Base-by-base conservation (phyloP, 768 basidiomycete species). In the Tylopilus rubrobrunneus region DNA sequence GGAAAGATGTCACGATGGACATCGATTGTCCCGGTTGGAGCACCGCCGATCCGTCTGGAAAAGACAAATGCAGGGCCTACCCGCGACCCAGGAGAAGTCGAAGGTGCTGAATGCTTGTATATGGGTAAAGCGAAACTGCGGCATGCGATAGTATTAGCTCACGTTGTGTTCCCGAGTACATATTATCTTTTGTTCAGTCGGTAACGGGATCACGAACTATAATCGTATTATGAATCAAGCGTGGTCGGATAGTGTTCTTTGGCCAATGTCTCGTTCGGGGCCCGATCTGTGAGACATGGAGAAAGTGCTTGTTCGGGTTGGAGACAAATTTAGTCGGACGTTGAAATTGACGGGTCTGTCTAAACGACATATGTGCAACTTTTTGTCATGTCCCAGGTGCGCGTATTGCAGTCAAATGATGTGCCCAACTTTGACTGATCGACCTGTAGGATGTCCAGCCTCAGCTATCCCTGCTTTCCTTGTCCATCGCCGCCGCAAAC, bases 401-500 rank as follows among this genome's bases (percentile, higher is more conserved):
- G 61, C 50, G 19, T 55, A 23, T 41, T 10, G 9, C 36, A 5
- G 15, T 1, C 7, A 12, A 34, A 34, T 9, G 2, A 0, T 23
- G 9, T 29, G 2, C 2, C 1, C 17, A 28, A 2, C 28, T 3
- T 46, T 3, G 9, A n/a, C 46, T 45, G 49, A 52, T 34, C 19
- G 23, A 43, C 45, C 33, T 11, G 29, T 8, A 59, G 58, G 56
- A 61, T 59, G 58, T 1, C 36, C 55, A 57, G 23, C 29, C 52
- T 21, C 56, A 55, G 45, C 57, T 57, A 45, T 86, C 85, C 62
- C 73, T 89, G 21, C 78, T 89, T 40, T 88, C 87, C 7, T 71
- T 90, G 51, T 87, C 87, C 56, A 73, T 84, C 37, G 84, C 79
- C 8, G 85, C 85, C 9, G 75, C 77, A 33, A 76, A 62, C 49